Evolutionary conservation across 176 grass and related monocot species (phyloP), one percentile per base, ranked within the genome.

Genomic region (Juncus inflexus): DNA sequence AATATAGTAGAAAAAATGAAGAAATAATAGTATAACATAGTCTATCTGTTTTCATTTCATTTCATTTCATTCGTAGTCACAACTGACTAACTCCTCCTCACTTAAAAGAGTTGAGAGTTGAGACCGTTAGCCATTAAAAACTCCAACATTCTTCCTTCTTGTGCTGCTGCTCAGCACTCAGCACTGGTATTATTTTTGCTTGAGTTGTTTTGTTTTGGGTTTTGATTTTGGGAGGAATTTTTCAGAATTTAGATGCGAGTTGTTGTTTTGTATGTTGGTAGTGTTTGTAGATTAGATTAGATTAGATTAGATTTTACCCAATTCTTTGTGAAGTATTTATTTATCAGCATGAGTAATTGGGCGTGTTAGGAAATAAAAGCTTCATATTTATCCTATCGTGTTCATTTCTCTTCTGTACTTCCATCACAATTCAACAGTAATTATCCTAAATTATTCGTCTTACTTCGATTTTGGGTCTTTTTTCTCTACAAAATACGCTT

Each of bases 111-210:
- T 28, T 28, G 49, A 52, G 49, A 52, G 12, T 13, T 13, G 14
- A 12, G 54, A 57, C 14, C 52, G 3, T 42, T 57, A 0, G 38
- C 51, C 15, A 50, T 40, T 70, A 50, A 50, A 57, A 35, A 57
- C 66, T 70, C 19, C 16, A 8, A 42, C 15, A 50, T 52, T 50
- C 66, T 69, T 13, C 38, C 63, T 15, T 56, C 36, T 7, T 14
- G 36, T 55, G 28, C 7, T 16, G 28, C 67, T 43, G 28, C 49
- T 12, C n/a, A 37, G 10, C 10, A 9, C 9, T 15, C 42, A 12
- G 6, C 15, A 59, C 67, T 58, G 67, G 67, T 71, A 71, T 41
- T 28, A 40, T 60, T 57, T 57, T 55, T 28, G 19, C 19, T 60
- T 15, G 50, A 16, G 15, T 55, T 69, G 3, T 15, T 41, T 39